Percentiles rank a stretch among this genome's conserved stretches.
These are phyloP conservation scores for Pyrus bretschneideri DNA, from an alignment of 306 rosid species.

Conservation along the genomic window DNA sequence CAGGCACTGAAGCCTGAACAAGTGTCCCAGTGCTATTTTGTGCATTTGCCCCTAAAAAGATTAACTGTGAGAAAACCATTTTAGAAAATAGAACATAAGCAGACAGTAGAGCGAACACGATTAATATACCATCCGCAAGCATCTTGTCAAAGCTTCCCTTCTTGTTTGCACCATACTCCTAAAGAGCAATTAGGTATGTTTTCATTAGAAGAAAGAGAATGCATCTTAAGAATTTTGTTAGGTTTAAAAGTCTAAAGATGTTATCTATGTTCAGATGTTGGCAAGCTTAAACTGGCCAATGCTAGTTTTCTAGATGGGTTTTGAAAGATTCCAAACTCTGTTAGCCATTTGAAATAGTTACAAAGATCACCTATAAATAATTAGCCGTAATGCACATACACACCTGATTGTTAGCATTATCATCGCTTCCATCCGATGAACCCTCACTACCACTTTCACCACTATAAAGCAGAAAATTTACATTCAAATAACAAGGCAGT, in stretches of 20 bases:
- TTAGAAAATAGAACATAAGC: background rate
- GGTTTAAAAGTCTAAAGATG: background rate
- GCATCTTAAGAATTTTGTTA: background rate
- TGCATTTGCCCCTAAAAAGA: slow-evolving; percentile 67
- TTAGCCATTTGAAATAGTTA: slow-evolving; percentile 7
- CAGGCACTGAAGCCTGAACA: slow-evolving; percentile 32
- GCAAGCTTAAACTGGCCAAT: background rate
- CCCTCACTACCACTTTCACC: slow-evolving; percentile 87
- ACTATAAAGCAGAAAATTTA: slow-evolving; percentile 29
- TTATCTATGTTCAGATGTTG: background rate
- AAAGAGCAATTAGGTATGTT: slow-evolving; percentile 4
- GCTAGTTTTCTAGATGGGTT: background rate
- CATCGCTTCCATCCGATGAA: slow-evolving; percentile 83
- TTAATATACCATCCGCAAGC: slow-evolving; percentile 80
- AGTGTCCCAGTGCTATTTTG: slow-evolving; percentile 44
- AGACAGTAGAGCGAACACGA: slow-evolving; percentile 1
- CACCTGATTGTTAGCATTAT: slow-evolving; percentile 77
- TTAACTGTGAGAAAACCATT: slow-evolving; percentile 14
- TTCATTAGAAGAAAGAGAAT: background rate
- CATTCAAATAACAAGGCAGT: background rate
- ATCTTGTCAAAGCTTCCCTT: slow-evolving; percentile 90
- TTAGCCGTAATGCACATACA: background rate
- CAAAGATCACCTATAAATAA: background rate
- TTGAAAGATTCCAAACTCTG: background rate
- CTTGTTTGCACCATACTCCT: slow-evolving; percentile 67